These are phyloP conservation scores for Dichotomopilus funicola DNA, from an alignment of 2,329 filamentous ascomycete species.

Conservation along the genomic window DNA sequence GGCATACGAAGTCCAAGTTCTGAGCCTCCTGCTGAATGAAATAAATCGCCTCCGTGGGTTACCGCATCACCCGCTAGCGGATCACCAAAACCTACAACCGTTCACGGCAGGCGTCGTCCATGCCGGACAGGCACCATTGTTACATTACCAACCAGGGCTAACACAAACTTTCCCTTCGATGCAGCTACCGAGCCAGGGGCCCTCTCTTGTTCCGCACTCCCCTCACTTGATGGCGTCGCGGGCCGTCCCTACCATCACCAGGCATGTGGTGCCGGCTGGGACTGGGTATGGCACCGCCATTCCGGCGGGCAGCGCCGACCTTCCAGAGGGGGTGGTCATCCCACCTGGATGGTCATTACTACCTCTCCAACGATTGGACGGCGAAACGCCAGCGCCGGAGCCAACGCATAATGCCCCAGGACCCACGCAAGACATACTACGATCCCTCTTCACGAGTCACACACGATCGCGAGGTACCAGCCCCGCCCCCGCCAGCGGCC, in stretches of 20 bases:
- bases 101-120: neutral
- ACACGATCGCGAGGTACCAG: slow-evolving; percentile 9
- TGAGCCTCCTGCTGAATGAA: slow-evolving; percentile 63
- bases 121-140: slow-evolving; percentile 16
- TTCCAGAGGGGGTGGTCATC: slow-evolving; percentile 58
- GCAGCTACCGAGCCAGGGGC: slow-evolving; percentile 8
- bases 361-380: slow-evolving; percentile 51
- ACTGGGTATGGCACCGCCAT: slow-evolving; percentile 44
- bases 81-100: slow-evolving; percentile 20
- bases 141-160: slow-evolving; percentile 15
- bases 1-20: slow-evolving; percentile 60
- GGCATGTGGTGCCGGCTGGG: slow-evolving; percentile 36
- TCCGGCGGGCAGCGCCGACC: slow-evolving; percentile 52
- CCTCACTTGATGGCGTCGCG: slow-evolving; percentile 20
- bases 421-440: slow-evolving; percentile 13
- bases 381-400: slow-evolving; percentile 16
- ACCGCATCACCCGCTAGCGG: slow-evolving; percentile 32
- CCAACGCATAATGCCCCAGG: slow-evolving; percentile 6
- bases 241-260: slow-evolving; percentile 31
- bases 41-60: slow-evolving; percentile 56
- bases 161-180: slow-evolving; percentile 4
- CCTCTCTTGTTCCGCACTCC: slow-evolving; percentile 15
- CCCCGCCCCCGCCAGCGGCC: slow-evolving; percentile 1
- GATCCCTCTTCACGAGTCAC: slow-evolving; percentile 6
- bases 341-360: slow-evolving; percentile 60